phyloP scores from a whole-genome alignment of 2,329 filamentous ascomycete genomes.

The Venturia effusa region DNA sequence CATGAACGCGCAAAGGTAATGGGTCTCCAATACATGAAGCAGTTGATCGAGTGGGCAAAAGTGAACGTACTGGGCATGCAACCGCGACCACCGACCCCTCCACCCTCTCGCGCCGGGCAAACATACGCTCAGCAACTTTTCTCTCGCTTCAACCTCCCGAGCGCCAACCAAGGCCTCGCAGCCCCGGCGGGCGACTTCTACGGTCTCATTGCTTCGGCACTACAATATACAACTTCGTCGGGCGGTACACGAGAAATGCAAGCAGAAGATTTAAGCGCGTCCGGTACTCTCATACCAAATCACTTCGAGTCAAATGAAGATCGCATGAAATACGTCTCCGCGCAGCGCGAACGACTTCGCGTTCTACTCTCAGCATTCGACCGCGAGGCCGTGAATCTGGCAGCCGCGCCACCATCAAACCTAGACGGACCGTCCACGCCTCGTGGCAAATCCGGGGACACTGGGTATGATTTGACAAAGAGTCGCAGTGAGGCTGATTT shows the following conservation, averaged over 20 bases:
- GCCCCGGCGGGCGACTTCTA: conserved; percentile 57
- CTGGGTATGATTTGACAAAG: conserved; percentile 53
- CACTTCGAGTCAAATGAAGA: conserved; percentile 52
- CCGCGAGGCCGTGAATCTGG: conserved; percentile 58
- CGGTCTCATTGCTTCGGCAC: conserved; percentile 62
- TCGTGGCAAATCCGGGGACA: conserved; percentile 32
- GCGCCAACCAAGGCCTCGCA: conserved; percentile 45
- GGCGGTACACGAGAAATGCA: conserved; percentile 23
- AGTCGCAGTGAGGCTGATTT: conserved; percentile 83
- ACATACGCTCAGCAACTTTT: conserved; percentile 72
- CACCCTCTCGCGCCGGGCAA: conserved; percentile 30
- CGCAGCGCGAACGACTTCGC: conserved; percentile 67
- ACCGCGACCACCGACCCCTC: conserved; percentile 42
- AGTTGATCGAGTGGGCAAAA: conserved; percentile 46
- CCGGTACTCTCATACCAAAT: conserved; percentile 58
- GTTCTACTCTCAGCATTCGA: conserved; percentile 69
- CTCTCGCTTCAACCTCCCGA: conserved; percentile 57
- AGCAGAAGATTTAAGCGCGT: conserved; percentile 43
- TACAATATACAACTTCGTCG: conserved; percentile 50
- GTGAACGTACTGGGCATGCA: conserved; percentile 71
- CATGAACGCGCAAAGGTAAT: conserved; percentile 70
- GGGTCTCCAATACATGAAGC: conserved; percentile 50
- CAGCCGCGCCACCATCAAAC: conserved; percentile 16
- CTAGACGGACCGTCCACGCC: conserved; percentile 22
- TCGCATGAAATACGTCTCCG: conserved; percentile 60